phyloP scores from a whole-genome alignment of 2,329 filamentous ascomycete genomes.

The Colletotrichum cuscutae region DNA sequence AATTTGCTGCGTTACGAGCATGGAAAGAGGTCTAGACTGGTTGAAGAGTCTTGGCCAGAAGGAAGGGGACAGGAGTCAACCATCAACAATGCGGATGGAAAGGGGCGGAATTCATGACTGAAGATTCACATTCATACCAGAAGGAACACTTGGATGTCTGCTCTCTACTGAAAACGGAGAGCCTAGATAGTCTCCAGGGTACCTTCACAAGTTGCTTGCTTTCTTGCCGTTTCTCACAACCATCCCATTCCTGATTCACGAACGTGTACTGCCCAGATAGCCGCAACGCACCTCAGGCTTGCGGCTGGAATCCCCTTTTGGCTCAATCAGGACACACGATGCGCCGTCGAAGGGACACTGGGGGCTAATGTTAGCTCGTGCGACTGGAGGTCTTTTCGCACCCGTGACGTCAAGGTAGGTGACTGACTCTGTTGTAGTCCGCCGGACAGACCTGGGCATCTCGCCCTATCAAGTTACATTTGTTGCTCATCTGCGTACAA shows the following conservation, averaged over 20 bases:
- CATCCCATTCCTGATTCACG: neutral
- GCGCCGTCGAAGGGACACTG: slow-evolving; percentile 28
- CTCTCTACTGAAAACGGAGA: slow-evolving; percentile 7
- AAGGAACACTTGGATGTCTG: slow-evolving; percentile 16
- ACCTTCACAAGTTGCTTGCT: slow-evolving; percentile 27
- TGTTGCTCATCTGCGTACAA: slow-evolving; percentile 31
- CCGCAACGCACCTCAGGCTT: slow-evolving; percentile 25
- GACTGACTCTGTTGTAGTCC: slow-evolving; percentile 29
- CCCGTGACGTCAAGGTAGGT: neutral
- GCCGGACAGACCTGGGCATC: slow-evolving; percentile 28
- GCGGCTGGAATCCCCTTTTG: slow-evolving; percentile 29
- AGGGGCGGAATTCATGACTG: slow-evolving; percentile 28
- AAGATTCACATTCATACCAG: slow-evolving; percentile 34
- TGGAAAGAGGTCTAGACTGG: neutral
- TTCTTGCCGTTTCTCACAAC: slow-evolving; percentile 5
- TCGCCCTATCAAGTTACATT: slow-evolving; percentile 18
- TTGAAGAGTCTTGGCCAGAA: neutral
- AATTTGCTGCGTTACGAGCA: neutral
- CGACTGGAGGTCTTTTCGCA: neutral
- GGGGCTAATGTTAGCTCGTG: slow-evolving; percentile 2
- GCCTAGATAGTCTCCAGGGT: slow-evolving; percentile 27
- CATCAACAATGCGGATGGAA: slow-evolving; percentile 1
- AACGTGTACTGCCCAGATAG: slow-evolving; percentile 18
- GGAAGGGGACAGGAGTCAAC: slow-evolving; percentile 10
- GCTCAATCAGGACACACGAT: slow-evolving; percentile 27